phyloP scores from a whole-genome alignment of 1,284 basidiomycete species.

The Vanrija sp. region DNA sequence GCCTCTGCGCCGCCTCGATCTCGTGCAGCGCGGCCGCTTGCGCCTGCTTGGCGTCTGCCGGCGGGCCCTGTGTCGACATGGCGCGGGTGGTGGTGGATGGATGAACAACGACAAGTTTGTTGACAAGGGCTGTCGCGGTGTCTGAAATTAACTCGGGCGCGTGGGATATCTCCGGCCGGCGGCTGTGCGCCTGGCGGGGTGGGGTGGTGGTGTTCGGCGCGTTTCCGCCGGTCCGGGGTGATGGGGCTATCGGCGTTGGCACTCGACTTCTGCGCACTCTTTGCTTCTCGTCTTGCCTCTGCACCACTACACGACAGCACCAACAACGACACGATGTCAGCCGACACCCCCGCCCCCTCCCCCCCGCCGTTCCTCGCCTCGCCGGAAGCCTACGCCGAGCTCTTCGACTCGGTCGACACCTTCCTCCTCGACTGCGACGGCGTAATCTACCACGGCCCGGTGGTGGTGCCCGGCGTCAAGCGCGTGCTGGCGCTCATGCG shows the following conservation, averaged over 20 bases:
- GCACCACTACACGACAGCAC: neutral
- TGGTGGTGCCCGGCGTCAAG: conserved; percentile 69
- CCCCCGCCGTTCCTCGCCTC: conserved; percentile 35
- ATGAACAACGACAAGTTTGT: neutral
- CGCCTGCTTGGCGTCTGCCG: conserved; percentile 46
- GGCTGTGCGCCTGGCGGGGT: neutral
- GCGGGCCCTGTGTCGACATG: conserved; percentile 45
- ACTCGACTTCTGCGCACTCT: no score
- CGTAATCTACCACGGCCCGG: conserved; percentile 86
- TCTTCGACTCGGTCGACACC: conserved; percentile 75
- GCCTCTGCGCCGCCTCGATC: conserved; percentile 39
- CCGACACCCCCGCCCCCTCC: conserved; percentile 6
- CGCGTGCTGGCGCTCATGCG: conserved; percentile 68
- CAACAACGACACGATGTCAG: no score
- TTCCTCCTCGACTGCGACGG: conserved; percentile 98
- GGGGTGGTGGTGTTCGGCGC: neutral
- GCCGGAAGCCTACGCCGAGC: conserved; percentile 35
- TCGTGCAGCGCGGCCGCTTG: conserved; percentile 41
- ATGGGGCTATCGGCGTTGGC: neutral
- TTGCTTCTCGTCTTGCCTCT: neutral
- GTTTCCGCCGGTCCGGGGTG: neutral
- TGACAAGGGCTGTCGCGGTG: neutral
- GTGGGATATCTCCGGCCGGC: neutral
- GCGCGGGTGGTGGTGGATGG: neutral
- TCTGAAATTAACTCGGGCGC: neutral